Percentiles rank a stretch among this genome's conserved stretches.
phyloP scores from a whole-genome alignment of 805 yeast species.

The Metschnikowia drakensbergensis region DNA sequence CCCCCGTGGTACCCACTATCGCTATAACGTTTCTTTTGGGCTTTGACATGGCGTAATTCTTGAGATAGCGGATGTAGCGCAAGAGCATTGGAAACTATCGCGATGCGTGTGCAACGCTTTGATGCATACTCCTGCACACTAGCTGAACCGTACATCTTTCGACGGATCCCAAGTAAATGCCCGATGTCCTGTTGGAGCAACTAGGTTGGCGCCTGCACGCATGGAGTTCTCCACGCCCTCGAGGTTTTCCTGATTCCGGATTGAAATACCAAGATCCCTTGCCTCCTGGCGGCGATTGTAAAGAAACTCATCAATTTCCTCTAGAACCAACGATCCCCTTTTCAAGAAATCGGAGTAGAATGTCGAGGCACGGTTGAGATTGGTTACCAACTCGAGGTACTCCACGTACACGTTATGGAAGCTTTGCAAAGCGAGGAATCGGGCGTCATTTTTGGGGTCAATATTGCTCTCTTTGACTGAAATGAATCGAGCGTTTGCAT shows the following conservation, averaged over 20 bases:
- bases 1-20: conserved; percentile 92
- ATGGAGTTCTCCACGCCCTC: conserved; percentile 15
- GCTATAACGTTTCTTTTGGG: conserved; percentile 48
- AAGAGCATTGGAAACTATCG: conserved; percentile 10
- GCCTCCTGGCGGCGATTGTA: conserved; percentile 50
- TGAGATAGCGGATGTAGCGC: conserved; percentile 18
- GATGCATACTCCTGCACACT: neutral
- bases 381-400: conserved; percentile 53
- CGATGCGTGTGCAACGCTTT: neutral
- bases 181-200: conserved; percentile 12
- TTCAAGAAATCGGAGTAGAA: conserved; percentile 64
- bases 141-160: neutral
- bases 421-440: conserved; percentile 49
- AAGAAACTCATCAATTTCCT: conserved; percentile 51
- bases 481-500: conserved; percentile 13
- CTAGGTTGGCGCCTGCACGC: conserved; percentile 6
- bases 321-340: conserved; percentile 42
- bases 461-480: conserved; percentile 7
- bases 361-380: conserved; percentile 62
- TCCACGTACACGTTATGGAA: conserved; percentile 49
- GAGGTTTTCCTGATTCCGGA: conserved; percentile 13
- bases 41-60: conserved; percentile 27
- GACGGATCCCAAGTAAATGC: conserved; percentile 4
- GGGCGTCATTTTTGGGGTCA: conserved; percentile 25
- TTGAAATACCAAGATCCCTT: conserved; percentile 40